A percentile compares a stretch with the other conserved stretches of the same genome.
These are phyloP conservation scores for Ganoderma boninense DNA, from an alignment of 1,284 basidiomycete genomes.

Conservation along the genomic window DNA sequence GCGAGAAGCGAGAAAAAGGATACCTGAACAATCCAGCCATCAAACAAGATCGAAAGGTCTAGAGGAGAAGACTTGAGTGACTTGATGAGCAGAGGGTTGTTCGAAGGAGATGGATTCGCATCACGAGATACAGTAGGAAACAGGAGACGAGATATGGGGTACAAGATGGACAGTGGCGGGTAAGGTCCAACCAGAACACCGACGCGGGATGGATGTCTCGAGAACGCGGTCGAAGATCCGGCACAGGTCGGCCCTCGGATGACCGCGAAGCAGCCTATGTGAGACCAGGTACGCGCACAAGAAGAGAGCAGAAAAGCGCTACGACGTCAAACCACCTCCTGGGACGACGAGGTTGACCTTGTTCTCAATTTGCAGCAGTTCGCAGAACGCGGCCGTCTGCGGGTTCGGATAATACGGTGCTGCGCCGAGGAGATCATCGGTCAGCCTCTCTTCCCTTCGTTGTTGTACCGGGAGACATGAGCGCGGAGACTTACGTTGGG, in stretches of 20 bases:
- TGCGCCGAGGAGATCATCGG: slow-evolving; percentile 41
- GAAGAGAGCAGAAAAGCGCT: neutral
- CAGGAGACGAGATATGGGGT: neutral
- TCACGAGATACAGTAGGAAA: neutral
- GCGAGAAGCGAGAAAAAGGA: neutral
- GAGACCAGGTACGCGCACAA: neutral
- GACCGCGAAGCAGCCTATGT: neutral
- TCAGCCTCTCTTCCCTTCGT: neutral
- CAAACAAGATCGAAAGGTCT: neutral
- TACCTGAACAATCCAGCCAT: neutral
- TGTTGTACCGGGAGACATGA: neutral
- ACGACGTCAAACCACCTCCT: slow-evolving; percentile 4
- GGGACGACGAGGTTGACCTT: slow-evolving; percentile 63
- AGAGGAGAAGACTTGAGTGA: neutral
- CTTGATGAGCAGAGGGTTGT: neutral
- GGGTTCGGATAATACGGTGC: slow-evolving; percentile 88
- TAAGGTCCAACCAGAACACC: neutral
- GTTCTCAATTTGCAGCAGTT: slow-evolving; percentile 83
- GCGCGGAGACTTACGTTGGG: slow-evolving; percentile 55
- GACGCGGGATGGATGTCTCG: neutral
- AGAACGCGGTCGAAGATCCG: neutral
- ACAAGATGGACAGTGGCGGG: neutral
- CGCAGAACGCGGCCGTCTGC: slow-evolving; percentile 90
- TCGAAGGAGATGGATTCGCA: neutral
- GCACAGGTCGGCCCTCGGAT: neutral